Base-by-base conservation (phyloP, 192 early-diverging fungal species). In the Backusella morwellensis region DNA sequence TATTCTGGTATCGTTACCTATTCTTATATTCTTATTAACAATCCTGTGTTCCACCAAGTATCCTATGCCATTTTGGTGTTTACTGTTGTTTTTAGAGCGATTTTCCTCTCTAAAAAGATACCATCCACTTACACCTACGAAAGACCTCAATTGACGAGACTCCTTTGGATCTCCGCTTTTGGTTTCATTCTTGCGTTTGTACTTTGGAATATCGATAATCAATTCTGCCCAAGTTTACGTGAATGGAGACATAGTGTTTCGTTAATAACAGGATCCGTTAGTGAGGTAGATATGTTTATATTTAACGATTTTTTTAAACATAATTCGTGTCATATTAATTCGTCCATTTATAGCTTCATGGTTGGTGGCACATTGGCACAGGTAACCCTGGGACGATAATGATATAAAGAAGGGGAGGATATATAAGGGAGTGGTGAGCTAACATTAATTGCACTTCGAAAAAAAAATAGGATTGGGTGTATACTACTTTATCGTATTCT, bases 191-290 rank as follows among this genome's bases (percentile, higher is more conserved):
- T 85, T 23, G 83, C 88, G 3, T 94, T 94, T 77, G 66, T 86
- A 1, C 81, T 95, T 56, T 96, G 95, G 95, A 92, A 93, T 75
- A 78, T 93, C 11, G 95, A 96, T 82, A 95, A 95, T 78, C 79
- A 84, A n/a, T 87, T 84, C 41, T 96, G 95, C 76, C 72, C 77
- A 50, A 44, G 81, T 14, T 80, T 96, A 56, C 86, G 90, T 35
- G 75, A 70, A 12, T 44, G 83, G 42, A 77, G 92, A 26, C 75
- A 63, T 17, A 74, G 72, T 54, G 74, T 94, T 35, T 88, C 87
- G 0, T 82, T 81, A 23, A 80, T 70, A 41, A 70, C 68, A 40
- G 68, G 68, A 9, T 70, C 68, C 7, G n/a, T 70, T 21, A 70
- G 68, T 8, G 68, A 70, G 68, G 68, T 70, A 69, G 8, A 35